Evolutionary conservation across 2,329 filamentous ascomycete species (phyloP), one percentile per base, ranked within the genome.

Genomic region (Lasiodiplodia sp.): DNA sequence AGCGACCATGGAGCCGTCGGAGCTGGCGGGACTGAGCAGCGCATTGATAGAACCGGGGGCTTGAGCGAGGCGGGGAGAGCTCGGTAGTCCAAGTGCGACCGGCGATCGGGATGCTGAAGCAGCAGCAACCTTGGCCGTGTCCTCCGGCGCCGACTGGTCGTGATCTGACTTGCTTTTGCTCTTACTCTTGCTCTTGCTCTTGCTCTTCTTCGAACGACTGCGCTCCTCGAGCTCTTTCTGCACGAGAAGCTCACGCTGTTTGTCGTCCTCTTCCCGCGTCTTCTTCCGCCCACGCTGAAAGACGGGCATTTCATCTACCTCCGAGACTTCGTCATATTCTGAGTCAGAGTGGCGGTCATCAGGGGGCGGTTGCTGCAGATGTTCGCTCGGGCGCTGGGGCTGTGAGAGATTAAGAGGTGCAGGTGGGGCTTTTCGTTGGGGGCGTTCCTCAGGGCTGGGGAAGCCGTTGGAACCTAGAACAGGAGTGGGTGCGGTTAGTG

Each of bases 211-310:
- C 77, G 92, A 92, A 37, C 88, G 81, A 78, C 91, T 94, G 69
- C 91, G 87, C 34, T 87, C 85, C 75, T 93, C 90, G 14, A 90
- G 87, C 73, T 94, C 90, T 75, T 89, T 86, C 57, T 87, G 77
- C 1, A 87, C 88, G n/a, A 90, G 79, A 16, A 88, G 84, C 76
- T 95, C 92, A 58, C 94, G 88, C 67, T 93, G 87, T 67, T 86
- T 86, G 72, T 97, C 93, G 74, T 97, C 94, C 70, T 97, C 93
- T 77, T 95, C 93, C 65, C 94, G 87, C 2, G 94, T 97, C 79
- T 91, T 93, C 73, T 93, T 87, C 69, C 94, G 88, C 10, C 94
- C 95, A 70, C 94, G 87, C 65, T 88, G 81, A 44, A 86, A 81
- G 6, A 81, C 77, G 0, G 86, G 83, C 62, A 90, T 83, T 71